Conservation (phyloP, 345 rosid genomes). For the Hibiscus syriacus region DNA sequence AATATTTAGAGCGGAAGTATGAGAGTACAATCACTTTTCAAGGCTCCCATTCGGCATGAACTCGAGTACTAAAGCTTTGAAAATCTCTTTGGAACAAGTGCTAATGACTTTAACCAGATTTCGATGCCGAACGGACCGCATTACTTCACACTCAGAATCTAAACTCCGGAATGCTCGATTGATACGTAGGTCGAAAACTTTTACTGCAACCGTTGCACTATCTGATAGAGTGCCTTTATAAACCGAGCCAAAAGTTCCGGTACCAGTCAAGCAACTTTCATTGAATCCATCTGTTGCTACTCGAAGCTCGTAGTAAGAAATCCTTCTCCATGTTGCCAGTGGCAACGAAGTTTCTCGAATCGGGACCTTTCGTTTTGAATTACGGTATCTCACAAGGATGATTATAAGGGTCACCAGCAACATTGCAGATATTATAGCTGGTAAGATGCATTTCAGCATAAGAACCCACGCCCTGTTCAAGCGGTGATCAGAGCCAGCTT, state of each 20-base stretch:
- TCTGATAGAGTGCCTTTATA: background rate
- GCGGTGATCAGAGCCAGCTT: background rate
- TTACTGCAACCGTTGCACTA: background rate
- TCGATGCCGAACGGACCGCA: background rate
- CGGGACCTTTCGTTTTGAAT: background rate
- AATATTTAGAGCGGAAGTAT: background rate
- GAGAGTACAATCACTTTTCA: background rate
- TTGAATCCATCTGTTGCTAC: background rate
- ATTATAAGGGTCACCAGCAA: background rate
- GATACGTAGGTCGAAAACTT: background rate
- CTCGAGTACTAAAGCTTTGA: background rate
- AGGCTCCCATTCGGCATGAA: background rate
- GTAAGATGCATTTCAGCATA: background rate
- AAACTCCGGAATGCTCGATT: background rate
- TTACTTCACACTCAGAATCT: background rate
- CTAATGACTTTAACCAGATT: background rate
- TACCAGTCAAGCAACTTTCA: background rate
- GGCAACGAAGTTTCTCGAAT: background rate
- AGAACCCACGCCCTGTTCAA: background rate
- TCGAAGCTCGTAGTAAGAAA: background rate
- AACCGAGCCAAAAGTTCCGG: background rate
- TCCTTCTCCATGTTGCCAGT: background rate
- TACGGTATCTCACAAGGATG: background rate
- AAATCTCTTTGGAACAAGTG: background rate
- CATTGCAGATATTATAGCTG: background rate